phyloP scores from a whole-genome alignment of 2,329 filamentous ascomycete species.

The Phialophora macrospora region DNA sequence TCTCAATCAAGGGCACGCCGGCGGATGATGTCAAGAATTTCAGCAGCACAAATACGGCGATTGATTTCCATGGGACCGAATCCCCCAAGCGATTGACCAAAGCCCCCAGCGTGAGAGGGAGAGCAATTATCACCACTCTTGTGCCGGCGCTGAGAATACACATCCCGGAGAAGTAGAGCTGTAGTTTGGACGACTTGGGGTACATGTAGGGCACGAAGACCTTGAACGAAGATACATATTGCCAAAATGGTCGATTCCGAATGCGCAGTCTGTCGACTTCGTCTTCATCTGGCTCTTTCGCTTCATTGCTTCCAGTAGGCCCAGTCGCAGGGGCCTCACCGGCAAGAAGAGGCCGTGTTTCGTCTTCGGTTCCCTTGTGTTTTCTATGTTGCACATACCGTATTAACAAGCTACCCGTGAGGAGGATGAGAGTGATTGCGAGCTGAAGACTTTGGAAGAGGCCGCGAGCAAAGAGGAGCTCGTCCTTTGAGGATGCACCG shows the following conservation, averaged over 20 bases:
- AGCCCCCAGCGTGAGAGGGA: constrained; percentile 80
- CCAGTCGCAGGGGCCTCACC: constrained; percentile 48
- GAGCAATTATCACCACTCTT: constrained; percentile 74
- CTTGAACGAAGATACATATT: constrained; percentile 75
- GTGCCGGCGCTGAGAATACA: constrained; percentile 69
- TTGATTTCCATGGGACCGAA: constrained; percentile 60
- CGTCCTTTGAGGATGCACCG: not conserved
- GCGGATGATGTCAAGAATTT: constrained; percentile 58
- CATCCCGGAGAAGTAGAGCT: constrained; percentile 70
- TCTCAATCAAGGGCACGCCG: constrained; percentile 57
- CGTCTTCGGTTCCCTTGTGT: constrained; percentile 17
- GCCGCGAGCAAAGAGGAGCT: not conserved
- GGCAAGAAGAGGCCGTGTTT: constrained; percentile 47
- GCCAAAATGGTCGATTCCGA: constrained; percentile 53
- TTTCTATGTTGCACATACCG: not conserved
- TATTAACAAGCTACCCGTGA: constrained; percentile 3
- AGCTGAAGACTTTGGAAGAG: constrained; percentile 35
- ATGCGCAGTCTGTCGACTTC: constrained; percentile 55
- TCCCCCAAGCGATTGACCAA: constrained; percentile 71
- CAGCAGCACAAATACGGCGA: constrained; percentile 57
- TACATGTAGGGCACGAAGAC: constrained; percentile 79
- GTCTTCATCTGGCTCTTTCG: constrained; percentile 58
- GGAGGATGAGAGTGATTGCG: constrained; percentile 15
- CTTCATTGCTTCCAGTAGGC: constrained; percentile 58
- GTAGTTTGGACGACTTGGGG: constrained; percentile 70